Base-by-base conservation (phyloP, 768 basidiomycete genomes). In the Pleurotus sapidus region DNA sequence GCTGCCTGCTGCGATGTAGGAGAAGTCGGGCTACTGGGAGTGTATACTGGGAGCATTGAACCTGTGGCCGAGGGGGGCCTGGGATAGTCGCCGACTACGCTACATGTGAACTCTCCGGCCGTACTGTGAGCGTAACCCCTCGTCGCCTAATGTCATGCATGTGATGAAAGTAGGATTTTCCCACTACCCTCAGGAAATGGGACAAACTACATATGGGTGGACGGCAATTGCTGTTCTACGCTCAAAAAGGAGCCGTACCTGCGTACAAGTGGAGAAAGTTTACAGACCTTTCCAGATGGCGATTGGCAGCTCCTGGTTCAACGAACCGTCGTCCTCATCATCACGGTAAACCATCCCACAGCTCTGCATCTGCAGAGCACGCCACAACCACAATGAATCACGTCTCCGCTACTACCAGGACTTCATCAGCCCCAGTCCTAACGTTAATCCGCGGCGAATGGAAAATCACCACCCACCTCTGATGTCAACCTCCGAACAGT, bases 271-370 rank as follows among this genome's bases (percentile, higher is more conserved):
- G 30, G 11, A 30, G 11, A 34, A 34, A 3, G 4, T 34, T 34
- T 34, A 34, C 30, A 51, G 27, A 34, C 49, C 49, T 14, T 51
- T 12, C 51, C 51, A 54, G 24, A 39, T 12, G 20, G 51, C 34
- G 12, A 54, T 54, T 24, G 17, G 51, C 39, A 54, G 23, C 12
- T 54, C 51, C 37, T 17, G 27, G 11, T 20, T 20, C 9, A 40
- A 23, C 39, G 20, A 15, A 14, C 34, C 49, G 1, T 30, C 34
- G 20, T 17, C 51, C 39, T 38, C 56, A 50, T 6, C 15, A 38
- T 59, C 58, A 15, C 38, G 53, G 48, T 46, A 42, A 11, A 59
- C 43, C 27, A 59, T 17, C 23, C 58, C 58, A 42, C 51, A 59
- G 37, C 58, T 59, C 24, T 53, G 27, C 46, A 59, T 25, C 18